These are phyloP conservation scores for Pseudocercospora ulei DNA, from an alignment of 2,329 filamentous ascomycete genomes.

Conservation along the genomic window DNA sequence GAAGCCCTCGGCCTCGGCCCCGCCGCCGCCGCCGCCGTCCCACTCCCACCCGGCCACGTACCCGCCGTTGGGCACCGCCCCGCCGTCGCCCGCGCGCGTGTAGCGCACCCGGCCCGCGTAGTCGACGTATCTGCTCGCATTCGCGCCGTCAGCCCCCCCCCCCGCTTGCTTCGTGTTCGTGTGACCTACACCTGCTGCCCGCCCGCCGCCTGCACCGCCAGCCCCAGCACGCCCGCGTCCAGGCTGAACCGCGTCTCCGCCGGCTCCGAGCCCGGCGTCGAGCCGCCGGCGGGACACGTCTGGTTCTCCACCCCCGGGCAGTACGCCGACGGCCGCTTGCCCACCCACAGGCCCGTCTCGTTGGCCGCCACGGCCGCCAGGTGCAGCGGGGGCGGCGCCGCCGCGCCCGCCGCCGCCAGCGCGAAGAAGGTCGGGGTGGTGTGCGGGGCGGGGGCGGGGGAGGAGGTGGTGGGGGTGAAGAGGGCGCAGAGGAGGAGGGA, in stretches of 20 bases:
- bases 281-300: slow-evolving; percentile 10
- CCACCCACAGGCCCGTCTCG: slow-evolving; percentile 27
- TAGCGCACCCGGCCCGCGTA: slow-evolving; percentile 28
- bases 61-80: slow-evolving; percentile 24
- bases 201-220: slow-evolving; percentile 28
- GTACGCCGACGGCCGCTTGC: slow-evolving; percentile 27
- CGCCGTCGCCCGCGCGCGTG: slow-evolving; percentile 29
- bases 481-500: slow-evolving; percentile 18
- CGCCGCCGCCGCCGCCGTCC: slow-evolving; percentile 13
- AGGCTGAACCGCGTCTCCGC: slow-evolving; percentile 12
- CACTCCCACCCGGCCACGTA: slow-evolving; percentile 25
- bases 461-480: slow-evolving; percentile 3
- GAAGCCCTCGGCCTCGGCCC: slow-evolving; percentile 13
- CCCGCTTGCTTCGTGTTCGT: not conserved
- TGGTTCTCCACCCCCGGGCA: slow-evolving; percentile 24
- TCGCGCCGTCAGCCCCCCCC: not conserved
- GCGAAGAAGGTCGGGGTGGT: slow-evolving; percentile 20
- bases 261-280: too few species aligned
- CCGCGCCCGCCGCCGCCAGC: slow-evolving; percentile 26
- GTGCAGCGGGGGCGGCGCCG: slow-evolving; percentile 25
- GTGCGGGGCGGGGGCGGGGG: slow-evolving; percentile 18
- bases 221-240: slow-evolving; percentile 14
- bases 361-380: slow-evolving; percentile 25
- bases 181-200: slow-evolving; percentile 30
- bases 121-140: slow-evolving; percentile 27